Percentiles rank a stretch among this genome's conserved stretches.
phyloP scores from a whole-genome alignment of 164 flowering plant genomes.

The Magnolia kwangsiensis region DNA sequence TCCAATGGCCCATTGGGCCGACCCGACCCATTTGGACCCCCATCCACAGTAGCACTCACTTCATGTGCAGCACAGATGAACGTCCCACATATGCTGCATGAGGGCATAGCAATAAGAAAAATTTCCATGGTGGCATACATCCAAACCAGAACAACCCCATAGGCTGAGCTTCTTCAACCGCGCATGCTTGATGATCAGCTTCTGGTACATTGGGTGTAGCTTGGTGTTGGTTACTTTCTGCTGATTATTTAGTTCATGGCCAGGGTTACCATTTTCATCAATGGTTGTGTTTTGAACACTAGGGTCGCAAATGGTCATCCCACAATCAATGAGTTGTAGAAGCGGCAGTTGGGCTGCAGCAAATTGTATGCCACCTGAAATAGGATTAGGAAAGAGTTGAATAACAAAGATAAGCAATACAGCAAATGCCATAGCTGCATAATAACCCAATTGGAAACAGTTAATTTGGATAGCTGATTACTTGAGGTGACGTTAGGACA shows the following conservation, averaged over 20 bases:
- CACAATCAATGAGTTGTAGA: slow-evolving; percentile 93
- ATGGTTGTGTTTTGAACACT: slow-evolving; percentile 22
- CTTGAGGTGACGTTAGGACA: slow-evolving; percentile 96
- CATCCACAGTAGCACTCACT: no score
- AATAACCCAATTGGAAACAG: not conserved
- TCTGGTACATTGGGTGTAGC: slow-evolving; percentile 61
- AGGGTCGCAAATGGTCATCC: slow-evolving; percentile 80
- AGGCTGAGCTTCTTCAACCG: slow-evolving; percentile 84
- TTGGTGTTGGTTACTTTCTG: slow-evolving; percentile 36
- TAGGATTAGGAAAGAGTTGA: not conserved
- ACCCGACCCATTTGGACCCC: not conserved
- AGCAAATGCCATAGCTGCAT: not conserved
- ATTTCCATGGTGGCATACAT: slow-evolving; percentile 43
- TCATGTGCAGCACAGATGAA: not conserved
- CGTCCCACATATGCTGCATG: not conserved
- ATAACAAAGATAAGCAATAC: not conserved
- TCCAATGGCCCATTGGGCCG: no score
- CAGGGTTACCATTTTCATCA: slow-evolving; percentile 26
- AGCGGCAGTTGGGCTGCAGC: slow-evolving; percentile 92
- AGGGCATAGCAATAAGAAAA: not conserved
- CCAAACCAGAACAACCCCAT: slow-evolving; percentile 99
- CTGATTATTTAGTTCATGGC: slow-evolving; percentile 18
- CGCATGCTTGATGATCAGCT: slow-evolving; percentile 81
- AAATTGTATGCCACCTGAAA: slow-evolving; percentile 91
- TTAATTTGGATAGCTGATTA: slow-evolving; percentile 28